phyloP scores from a whole-genome alignment of 1,284 basidiomycete genomes.

The Pseudozyma hubeiensis region DNA sequence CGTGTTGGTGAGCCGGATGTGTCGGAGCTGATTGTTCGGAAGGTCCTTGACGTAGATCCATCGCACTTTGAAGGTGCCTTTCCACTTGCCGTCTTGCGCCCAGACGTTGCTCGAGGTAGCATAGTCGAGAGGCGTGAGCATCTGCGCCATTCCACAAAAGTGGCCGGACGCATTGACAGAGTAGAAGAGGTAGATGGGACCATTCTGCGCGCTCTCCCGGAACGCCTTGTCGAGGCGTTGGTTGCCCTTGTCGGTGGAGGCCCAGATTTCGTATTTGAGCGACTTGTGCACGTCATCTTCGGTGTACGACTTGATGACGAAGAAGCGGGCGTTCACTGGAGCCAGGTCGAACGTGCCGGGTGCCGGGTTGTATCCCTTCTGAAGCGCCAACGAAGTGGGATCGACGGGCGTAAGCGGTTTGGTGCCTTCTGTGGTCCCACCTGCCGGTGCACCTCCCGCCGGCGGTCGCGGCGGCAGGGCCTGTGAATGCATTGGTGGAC shows the following conservation, averaged over 20 bases:
- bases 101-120: slow-evolving; percentile 60
- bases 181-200: slow-evolving; percentile 67
- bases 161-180: slow-evolving; percentile 66
- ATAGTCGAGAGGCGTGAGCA: slow-evolving; percentile 66
- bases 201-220: slow-evolving; percentile 30
- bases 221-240: slow-evolving; percentile 62
- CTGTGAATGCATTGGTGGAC: slow-evolving; percentile 17
- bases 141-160: slow-evolving; percentile 67
- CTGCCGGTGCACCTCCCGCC: neutral
- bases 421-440: neutral
- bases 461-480: slow-evolving; percentile 18
- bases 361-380: slow-evolving; percentile 54
- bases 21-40: slow-evolving; percentile 63
- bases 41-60: slow-evolving; percentile 68
- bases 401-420: slow-evolving; percentile 26
- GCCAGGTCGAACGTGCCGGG: slow-evolving; percentile 39
- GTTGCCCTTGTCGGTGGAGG: slow-evolving; percentile 68
- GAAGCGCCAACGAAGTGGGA: slow-evolving; percentile 22
- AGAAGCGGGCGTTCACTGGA: slow-evolving; percentile 57
- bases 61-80: slow-evolving; percentile 65
- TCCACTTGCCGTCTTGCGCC: slow-evolving; percentile 68
- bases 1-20: slow-evolving; percentile 61
- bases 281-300: slow-evolving; percentile 67
- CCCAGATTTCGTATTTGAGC: slow-evolving; percentile 67
- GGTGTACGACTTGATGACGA: slow-evolving; percentile 68